phyloP scores from a whole-genome alignment of 768 basidiomycete species.

The Mycena sanguinolenta region DNA sequence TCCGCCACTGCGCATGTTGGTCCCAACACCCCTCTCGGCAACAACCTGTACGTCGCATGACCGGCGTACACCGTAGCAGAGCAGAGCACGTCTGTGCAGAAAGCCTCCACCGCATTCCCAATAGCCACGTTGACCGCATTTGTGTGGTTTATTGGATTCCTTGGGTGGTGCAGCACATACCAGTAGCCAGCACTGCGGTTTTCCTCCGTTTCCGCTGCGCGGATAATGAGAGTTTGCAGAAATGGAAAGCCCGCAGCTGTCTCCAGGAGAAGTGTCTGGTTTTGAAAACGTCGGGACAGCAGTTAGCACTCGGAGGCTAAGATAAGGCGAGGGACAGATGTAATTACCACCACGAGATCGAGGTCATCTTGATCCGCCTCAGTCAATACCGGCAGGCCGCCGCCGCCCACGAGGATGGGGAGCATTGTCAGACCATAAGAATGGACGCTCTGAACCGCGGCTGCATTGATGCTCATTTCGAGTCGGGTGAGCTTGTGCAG shows the following conservation, averaged over 20 bases:
- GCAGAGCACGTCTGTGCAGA: not conserved
- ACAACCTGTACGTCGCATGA: too few relatives aligned
- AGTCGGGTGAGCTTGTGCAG: not conserved
- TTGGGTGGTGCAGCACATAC: too few relatives aligned
- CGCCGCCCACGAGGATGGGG: too few relatives aligned
- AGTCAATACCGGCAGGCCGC: too few relatives aligned
- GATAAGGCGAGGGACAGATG: too few relatives aligned
- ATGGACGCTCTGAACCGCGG: not conserved
- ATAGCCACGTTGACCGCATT: not conserved
- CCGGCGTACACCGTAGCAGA: not conserved
- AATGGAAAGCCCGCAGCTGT: not conserved
- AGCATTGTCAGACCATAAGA: too few relatives aligned
- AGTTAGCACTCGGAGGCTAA: too few relatives aligned
- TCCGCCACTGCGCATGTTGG: too few relatives aligned
- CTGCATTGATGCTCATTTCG: not conserved
- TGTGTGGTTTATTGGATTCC: not conserved
- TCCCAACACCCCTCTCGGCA: too few relatives aligned
- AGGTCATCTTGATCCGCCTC: too few relatives aligned
- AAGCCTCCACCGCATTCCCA: not conserved
- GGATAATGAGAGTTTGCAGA: not conserved
- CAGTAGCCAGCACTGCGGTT: slow-evolving; percentile 6
- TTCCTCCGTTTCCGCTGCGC: not conserved
- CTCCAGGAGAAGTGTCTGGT: not conserved
- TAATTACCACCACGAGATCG: too few relatives aligned
- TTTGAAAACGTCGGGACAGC: too few relatives aligned